Evolutionary conservation across 306 rosid species (phyloP).

Genomic region (Cucurbita moschata): DNA sequence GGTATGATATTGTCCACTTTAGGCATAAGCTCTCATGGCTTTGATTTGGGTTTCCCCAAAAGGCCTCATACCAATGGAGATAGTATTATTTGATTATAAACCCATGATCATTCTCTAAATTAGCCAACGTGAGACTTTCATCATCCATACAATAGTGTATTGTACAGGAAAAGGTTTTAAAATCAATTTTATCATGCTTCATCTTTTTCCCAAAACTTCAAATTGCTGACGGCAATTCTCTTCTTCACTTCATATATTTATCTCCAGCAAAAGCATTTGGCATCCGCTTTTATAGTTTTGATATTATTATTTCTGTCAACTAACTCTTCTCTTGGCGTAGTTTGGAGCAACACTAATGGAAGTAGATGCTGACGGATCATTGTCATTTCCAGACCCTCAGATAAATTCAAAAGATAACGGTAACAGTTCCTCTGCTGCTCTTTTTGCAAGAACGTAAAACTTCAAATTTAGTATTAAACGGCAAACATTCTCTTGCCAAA

Average conservation of each 20-base stretch:
- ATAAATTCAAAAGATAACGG: slow-evolving; percentile 37
- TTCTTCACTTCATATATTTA: background rate
- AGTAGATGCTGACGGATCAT: slow-evolving; percentile 62
- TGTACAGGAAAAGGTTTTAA: background rate
- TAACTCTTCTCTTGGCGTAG: slow-evolving; percentile 18
- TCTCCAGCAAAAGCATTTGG: background rate
- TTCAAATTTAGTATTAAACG: slow-evolving; percentile 5
- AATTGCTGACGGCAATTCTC: background rate
- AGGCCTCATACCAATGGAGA: too few relatives aligned
- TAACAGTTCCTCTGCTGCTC: slow-evolving; percentile 16
- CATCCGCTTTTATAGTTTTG: background rate
- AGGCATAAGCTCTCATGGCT: too few relatives aligned
- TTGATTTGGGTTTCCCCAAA: too few relatives aligned
- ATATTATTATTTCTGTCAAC: background rate
- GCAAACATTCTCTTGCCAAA: slow-evolving; percentile 66
- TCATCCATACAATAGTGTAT: too few relatives aligned
- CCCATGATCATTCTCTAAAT: too few relatives aligned
- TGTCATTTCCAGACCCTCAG: slow-evolving; percentile 58
- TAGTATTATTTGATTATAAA: too few relatives aligned
- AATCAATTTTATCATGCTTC: background rate
- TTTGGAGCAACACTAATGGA: slow-evolving; percentile 65
- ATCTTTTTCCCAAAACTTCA: background rate
- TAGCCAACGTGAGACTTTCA: too few relatives aligned
- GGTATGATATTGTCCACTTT: too few relatives aligned
- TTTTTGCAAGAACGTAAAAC: background rate